Base-by-base conservation (phyloP, 2,329 filamentous ascomycete species). In the Paecilomyces fulvus region DNA sequence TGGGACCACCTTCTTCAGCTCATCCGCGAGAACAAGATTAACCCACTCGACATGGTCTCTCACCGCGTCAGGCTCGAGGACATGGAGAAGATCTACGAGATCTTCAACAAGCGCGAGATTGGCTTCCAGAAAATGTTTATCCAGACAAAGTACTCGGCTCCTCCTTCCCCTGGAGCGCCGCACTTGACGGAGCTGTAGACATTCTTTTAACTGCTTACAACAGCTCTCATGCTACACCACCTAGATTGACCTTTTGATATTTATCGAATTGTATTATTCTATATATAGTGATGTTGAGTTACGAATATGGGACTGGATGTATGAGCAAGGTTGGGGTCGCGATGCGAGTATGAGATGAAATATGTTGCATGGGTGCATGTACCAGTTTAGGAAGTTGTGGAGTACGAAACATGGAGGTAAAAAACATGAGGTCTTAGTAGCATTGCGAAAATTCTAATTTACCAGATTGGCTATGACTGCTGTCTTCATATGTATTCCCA, bases 51-150 rank as follows among this genome's bases (percentile, higher is more conserved):
- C 68, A 95, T 95, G 89, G 77, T 95, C 1, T 88, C 86, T 7
- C 90, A 95, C 70, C 85, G 90, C 11, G 83, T 90, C 54, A 79
- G 81, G 30, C 79, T 95, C 3, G 87, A 92, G 59, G 88, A 92
- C 63, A 79, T 88, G 57, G 84, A 83, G 56, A 81, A 83, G 64
- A 77, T 88, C 0, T 89, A 89, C 64, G 73, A 77, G 59, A 79
- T 80, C 64, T 89, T 87, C 58, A 78, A 87, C 58, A 66, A 70
- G 30, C 65, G 74, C 21, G 76, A 73, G 17, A 59, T 77, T 65
- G 80, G 88, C 58, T 88, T 95, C 79, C 90, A 95, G 72, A 95
- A 95, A 79, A 82, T 94, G 1, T 95, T 80, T 68, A 79, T 85
- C 10, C 70, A 83, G 74, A 86, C 83, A 1, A 80, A 73, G 63